Conservation (phyloP, 192 early-diverging fungal genomes). For the Entomortierella beljakovae region DNA sequence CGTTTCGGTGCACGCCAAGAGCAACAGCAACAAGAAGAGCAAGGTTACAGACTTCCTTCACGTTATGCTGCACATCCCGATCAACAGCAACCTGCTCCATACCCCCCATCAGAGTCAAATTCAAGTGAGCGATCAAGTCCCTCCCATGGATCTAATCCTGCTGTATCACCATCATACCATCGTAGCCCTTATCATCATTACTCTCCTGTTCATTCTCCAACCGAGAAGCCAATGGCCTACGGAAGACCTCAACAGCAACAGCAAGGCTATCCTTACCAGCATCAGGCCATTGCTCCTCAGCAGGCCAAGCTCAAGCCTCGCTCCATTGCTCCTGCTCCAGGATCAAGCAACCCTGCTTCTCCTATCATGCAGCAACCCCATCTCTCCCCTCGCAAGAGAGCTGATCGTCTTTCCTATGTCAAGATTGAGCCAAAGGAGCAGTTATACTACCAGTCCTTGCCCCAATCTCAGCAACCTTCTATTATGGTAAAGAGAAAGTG, state of each 20-base stretch:
- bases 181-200: conserved; percentile 9
- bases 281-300: background rate
- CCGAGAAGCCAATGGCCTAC: conserved; percentile 16
- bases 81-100: conserved; percentile 28
- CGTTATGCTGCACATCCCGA: conserved; percentile 44
- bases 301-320: conserved; percentile 39
- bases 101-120: conserved; percentile 14
- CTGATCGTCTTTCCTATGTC: conserved; percentile 21
- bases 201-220: conserved; percentile 32
- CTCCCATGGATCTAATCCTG: background rate
- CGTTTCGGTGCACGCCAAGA: conserved; percentile 24
- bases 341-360: conserved; percentile 12
- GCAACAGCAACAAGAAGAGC: conserved; percentile 23
- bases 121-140: conserved; percentile 28
- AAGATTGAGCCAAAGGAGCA: conserved; percentile 52
- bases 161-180: conserved; percentile 8
- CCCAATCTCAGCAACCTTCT: background rate
- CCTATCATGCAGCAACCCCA: conserved; percentile 15
- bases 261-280: conserved; percentile 19
- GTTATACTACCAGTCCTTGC: conserved; percentile 3
- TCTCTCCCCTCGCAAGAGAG: conserved; percentile 21
- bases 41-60: conserved; percentile 27
- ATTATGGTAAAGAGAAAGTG: conserved; percentile 40
- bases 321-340: conserved; percentile 48
- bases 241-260: conserved; percentile 4